Base-by-base conservation (phyloP, 768 basidiomycete genomes). In the Trametes gibbosa region DNA sequence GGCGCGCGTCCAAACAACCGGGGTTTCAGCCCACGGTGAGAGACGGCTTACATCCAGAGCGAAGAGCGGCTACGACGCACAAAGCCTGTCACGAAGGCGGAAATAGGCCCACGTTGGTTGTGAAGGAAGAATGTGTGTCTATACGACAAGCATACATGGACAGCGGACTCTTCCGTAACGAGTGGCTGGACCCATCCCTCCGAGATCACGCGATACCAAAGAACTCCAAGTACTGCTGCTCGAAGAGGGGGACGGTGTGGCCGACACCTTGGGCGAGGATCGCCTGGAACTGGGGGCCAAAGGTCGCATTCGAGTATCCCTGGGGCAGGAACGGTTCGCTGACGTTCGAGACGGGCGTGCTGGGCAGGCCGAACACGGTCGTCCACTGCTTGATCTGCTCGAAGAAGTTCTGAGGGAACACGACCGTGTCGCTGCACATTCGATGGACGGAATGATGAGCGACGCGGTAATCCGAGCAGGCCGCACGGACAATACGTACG, bases 371-470 rank as follows among this genome's bases (percentile, higher is more conserved):
- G 61, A 83, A 80, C 42, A 84, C 75, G 60, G 79, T 81, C 29
- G 80, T 81, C 82, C 82, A 84, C 64, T 84, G 75, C 66, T 81
- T 80, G 64, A 83, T 72, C 50, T 75, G 79, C 68, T 84, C 79
- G 25, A 63, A 70, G 66, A 77, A 82, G 73, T 83, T 83, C 52
- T 75, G 69, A 45, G 76, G 77, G 70, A 76, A 77, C 50, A 84
- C 74, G 2, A 79, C 81, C 14, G 76, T 77, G 63, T 84, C 83
- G 41, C 79, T 80, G 50, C 6, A 23, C n/a, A n/a, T 23, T 12
- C 23, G n/a, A n/a, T 39, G 53, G 32, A 50, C 34, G 34, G 17
- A 19, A 34, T 17, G 9, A 17, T 24, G 17, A 29, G 27, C 17
- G 19, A 10, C 19, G 16, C 16, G 7, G 2, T 13, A 1, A 1